These are phyloP conservation scores for Backusella mclennaniae DNA, from an alignment of 192 early-diverging fungal genomes.

Conservation along the genomic window DNA sequence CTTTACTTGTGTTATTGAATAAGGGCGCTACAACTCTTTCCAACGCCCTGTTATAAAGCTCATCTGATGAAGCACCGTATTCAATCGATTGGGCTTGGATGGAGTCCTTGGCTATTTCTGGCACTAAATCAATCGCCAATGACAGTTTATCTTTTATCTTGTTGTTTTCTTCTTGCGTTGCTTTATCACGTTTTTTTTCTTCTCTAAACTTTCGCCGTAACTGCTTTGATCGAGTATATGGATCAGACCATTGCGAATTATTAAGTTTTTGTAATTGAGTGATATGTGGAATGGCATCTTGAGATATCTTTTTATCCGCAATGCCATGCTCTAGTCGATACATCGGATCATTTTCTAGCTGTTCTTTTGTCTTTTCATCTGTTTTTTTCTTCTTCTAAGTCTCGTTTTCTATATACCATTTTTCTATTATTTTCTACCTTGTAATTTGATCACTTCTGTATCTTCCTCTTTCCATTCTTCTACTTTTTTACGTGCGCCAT, in stretches of 20 bases:
- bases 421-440: constrained; percentile 35
- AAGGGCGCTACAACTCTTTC: not conserved
- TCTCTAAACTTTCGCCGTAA: constrained; percentile 72
- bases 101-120: constrained; percentile 48
- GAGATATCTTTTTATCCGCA: constrained; percentile 48
- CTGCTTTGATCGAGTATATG: constrained; percentile 69
- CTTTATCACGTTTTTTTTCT: constrained; percentile 58
- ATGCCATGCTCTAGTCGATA: constrained; percentile 62
- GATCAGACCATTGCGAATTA: constrained; percentile 77
- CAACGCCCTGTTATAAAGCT: not conserved
- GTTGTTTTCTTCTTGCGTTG: constrained; percentile 41
- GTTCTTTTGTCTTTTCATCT: constrained; percentile 51
- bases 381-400: constrained; percentile 7
- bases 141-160: constrained; percentile 58
- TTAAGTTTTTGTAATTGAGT: constrained; percentile 59
- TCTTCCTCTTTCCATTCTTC: constrained; percentile 72
- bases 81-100: constrained; percentile 48
- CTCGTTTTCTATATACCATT: constrained; percentile 13
- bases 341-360: constrained; percentile 47
- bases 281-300: constrained; percentile 49
- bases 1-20: not conserved
- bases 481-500: constrained; percentile 75
- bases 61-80: constrained; percentile 19
- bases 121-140: constrained; percentile 59
- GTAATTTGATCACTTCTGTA: constrained; percentile 60